Evolutionary conservation across 441 rosid genomes (phyloP), one percentile per base, ranked within the genome.

Genomic region (Flueggea neowawraea): DNA sequence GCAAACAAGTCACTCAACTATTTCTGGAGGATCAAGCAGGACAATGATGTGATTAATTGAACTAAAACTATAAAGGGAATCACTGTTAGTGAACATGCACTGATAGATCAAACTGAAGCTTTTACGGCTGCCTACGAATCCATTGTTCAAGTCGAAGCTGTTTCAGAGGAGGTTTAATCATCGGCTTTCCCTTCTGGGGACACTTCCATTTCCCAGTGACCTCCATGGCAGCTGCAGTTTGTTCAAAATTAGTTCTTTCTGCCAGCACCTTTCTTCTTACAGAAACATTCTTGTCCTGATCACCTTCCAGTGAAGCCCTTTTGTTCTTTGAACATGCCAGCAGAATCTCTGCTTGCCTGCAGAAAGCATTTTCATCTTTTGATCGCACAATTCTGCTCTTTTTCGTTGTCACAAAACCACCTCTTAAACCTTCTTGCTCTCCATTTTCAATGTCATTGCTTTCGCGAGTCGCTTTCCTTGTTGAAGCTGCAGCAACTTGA

Each of bases 61-160:
- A 22, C 28, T 22, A 22, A 22, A 22, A 22, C 28, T 22, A 22
- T 22, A 22, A 22, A 22, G 28, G 28, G 28, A 22, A 22, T 22
- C 28, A 22, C 28, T 22, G 28, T 2, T 22, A 22, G 28, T 22
- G 28, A 22, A 22, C 28, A 22, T 0, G 28, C 28, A 22, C 28
- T 22, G 28, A 22, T 22, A 22, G 28, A 22, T 22, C 28, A 22
- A 22, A 22, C 28, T 22, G 45, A 43, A 43, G 45, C 45, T 43
- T 54, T 73, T 74, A 81, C 54, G 71, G 64, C 70, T 22, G 28
- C 28, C 74, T 79, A 69, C 75, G 78, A 61, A 91, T 28, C 98
- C 97, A 91, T 66, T 69, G 65, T 65, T 89, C 94, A 16, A 91
- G 91, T 63, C 95, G 77, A 55, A 89, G 97, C 82, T 94, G 96